Evolutionary conservation across 1,284 basidiomycete species (phyloP), one percentile per base, ranked within the genome.

Genomic region (Rhodotorula mucilaginosa): DNA sequence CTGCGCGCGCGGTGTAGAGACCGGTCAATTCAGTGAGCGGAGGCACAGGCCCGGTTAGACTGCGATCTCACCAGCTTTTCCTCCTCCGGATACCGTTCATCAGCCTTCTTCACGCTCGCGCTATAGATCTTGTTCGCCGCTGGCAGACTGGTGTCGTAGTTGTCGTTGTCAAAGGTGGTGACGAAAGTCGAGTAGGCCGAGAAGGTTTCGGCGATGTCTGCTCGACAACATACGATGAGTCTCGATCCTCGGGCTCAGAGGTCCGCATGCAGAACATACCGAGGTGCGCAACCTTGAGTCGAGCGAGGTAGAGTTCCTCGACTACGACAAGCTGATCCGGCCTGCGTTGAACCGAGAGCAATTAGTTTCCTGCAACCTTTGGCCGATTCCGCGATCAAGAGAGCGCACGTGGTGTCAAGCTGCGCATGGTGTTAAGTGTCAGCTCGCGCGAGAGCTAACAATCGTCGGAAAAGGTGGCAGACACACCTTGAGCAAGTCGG

Each of bases 161-260:
- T 85, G 23, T 86, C 82, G 0, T 89, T 84, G n/a, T 88, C 85
- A 81, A 90, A 85, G 56, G 86, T 85, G 0, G 92, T 92, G 26
- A 92, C 90, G 81, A 95, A 96, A 0, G 88, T 87, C 2, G 93
- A 96, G 80, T 94, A 97, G 3, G 86, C 84, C 77, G 91, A 88
- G 68, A 89, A 89, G 0, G 92, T 94, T 26, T 89, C 86, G 52
- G 92, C 90, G 65, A 89, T 85, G 16, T 78, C 83, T 64, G 54
- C 12, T 26, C 39, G 26, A 4, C 81, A 71, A 23, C 34, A 7
- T 34, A 34, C 34, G 34, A 34, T 23, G 47, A 39, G 58, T 68
- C 29, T 66, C 34, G 4, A 34, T 23, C 1, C 7, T 31, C 23
- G 5, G 48, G 19, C 5, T 39, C n/a, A 21, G 51, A 26, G 31